Evolutionary conservation across 768 basidiomycete species (phyloP), one percentile per base, ranked within the genome.

Genomic region (Calvatia gigantea): DNA sequence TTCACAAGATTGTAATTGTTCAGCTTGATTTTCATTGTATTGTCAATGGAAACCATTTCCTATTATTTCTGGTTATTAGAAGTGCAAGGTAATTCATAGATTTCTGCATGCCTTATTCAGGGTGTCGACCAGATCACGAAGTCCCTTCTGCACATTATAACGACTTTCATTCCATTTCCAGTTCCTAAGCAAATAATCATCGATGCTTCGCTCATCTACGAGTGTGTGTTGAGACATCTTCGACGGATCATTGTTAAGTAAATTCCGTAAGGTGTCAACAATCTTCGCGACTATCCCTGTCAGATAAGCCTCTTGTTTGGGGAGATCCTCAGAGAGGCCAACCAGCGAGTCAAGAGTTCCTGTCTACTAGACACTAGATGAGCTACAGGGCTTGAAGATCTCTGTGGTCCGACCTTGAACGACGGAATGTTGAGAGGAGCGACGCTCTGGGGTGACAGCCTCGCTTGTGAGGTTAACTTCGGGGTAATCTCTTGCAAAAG

Each of bases 161-260:
- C 96, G 83, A 19, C 91, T 86, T 64, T 88, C 86, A 65, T 98
- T 95, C 97, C 97, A 99, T 62, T 78, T 82, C 95, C 95, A 99
- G 4, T 78, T 79, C 2, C 73, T 72, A n/a, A 95, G 67, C 12
- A 95, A 70, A 66, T 94, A 94, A 53, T 84, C 81, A 55, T 96
- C 91, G 6, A 90, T 82, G 28, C 76, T 80, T 56, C 81, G 75
- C 65, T 96, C 94, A 61, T 96, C 87, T 17, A 95, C 83, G 33
- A 87, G 75, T 35, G 88, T 73, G 65, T 94, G 90, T 65, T 89
- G 89, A 12, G 77, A 70, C 47, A 91, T 78, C 67, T 87, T 91
- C 49, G 77, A 67, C 3, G 88, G 82, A 64, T 97, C 92, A 62
- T 96, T 95, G 66, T 93, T 93, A 42, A 94, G 73, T 52, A 99